phyloP scores from a whole-genome alignment of 495 filamentous ascomycete species.

The Penicillium cosmopolitanum region DNA sequence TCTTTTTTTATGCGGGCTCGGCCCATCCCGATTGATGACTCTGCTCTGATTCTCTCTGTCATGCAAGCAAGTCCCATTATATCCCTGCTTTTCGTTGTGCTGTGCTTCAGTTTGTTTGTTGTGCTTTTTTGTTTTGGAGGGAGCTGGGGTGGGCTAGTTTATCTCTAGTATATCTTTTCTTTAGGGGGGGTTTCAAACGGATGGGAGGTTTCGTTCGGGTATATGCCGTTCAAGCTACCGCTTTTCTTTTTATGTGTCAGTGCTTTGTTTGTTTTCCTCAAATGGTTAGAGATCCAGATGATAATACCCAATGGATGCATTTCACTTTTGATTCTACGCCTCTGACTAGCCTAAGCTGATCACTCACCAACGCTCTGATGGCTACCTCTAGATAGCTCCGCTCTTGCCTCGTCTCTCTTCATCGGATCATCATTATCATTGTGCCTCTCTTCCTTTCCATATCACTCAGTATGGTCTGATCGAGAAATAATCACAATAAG shows the following conservation, averaged over 20 bases:
- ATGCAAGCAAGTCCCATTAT: slow-evolving; percentile 25
- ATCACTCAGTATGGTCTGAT: no score
- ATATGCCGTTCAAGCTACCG: neutral
- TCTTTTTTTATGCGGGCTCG: slow-evolving; percentile 3
- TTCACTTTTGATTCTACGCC: neutral
- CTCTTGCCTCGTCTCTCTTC: no score
- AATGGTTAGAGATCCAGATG: slow-evolving; percentile 18
- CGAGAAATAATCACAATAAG: no score
- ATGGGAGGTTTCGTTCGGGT: neutral
- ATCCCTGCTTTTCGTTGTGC: slow-evolving; percentile 20
- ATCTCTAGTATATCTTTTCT: no score
- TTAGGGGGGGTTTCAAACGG: neutral
- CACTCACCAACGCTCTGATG: no score
- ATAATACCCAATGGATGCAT: slow-evolving; percentile 14
- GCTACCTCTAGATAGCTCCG: no score
- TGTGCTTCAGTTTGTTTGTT: slow-evolving; percentile 2
- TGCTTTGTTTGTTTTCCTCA: neutral
- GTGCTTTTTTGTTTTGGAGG: neutral
- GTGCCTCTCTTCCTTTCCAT: no score
- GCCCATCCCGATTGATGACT: no score
- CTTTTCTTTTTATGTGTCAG: neutral
- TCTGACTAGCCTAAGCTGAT: no score
- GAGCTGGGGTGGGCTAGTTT: neutral
- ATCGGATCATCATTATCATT: no score
- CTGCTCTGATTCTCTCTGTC: neutral